Evolutionary conservation across 1,284 basidiomycete genomes (phyloP).

Genomic region (Fomitopsis palustris): DNA sequence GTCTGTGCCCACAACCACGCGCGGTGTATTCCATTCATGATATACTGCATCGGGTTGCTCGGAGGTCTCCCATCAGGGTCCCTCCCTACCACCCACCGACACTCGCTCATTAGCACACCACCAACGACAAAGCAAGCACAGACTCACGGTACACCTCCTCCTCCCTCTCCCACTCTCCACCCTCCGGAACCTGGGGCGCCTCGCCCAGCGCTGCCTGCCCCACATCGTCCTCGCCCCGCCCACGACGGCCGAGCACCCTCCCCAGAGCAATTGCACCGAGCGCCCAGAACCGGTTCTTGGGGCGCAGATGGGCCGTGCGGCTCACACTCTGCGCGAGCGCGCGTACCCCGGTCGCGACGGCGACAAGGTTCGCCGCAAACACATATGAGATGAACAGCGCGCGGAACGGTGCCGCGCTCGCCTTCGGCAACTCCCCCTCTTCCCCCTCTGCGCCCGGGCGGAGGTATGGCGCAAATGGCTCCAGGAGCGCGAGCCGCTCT

Average conservation of each 20-base stretch:
- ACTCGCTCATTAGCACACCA: not conserved
- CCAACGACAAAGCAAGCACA: not conserved
- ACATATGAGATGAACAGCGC: conserved; percentile 45
- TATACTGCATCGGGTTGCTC: conserved; percentile 37
- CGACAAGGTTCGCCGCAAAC: conserved; percentile 42
- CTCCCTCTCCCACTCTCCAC: conserved; percentile 24
- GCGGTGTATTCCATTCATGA: conserved; percentile 33
- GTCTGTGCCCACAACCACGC: conserved; percentile 41
- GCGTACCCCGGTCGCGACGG: conserved; percentile 40
- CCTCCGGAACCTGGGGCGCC: conserved; percentile 23
- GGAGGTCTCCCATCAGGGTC: conserved; percentile 50
- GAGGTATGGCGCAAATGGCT: conserved; percentile 41
- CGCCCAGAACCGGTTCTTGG: conserved; percentile 43
- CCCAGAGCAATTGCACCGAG: conserved; percentile 46
- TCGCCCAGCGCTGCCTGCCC: conserved; percentile 25
- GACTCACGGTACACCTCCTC: conserved; percentile 33
- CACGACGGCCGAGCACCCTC: conserved; percentile 29
- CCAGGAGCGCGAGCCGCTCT: conserved; percentile 41
- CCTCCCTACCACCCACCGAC: conserved; percentile 24
- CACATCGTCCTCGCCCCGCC: conserved; percentile 13
- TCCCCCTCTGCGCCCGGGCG: not conserved
- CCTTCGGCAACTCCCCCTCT: conserved; percentile 6
- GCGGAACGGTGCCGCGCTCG: conserved; percentile 30
- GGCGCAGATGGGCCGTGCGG: conserved; percentile 35
- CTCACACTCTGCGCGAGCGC: conserved; percentile 42